phyloP scores from a whole-genome alignment of 805 yeast species.

The Pichia paraexigua region DNA sequence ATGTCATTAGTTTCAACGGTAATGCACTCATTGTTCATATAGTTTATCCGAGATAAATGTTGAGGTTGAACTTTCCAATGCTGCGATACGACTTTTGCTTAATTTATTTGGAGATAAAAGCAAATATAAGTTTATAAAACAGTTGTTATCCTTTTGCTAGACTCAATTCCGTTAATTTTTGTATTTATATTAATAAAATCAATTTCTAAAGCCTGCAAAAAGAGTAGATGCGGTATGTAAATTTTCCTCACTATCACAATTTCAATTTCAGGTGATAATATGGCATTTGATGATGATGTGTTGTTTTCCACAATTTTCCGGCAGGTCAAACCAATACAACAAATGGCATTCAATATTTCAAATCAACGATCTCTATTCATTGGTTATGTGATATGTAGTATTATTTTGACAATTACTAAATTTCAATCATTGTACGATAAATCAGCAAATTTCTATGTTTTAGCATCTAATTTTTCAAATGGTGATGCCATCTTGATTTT shows the following conservation, averaged over 20 bases:
- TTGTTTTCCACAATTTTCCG: neutral
- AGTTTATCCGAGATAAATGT: neutral
- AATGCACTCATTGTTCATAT: slow-evolving; percentile 54
- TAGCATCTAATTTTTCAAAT: slow-evolving; percentile 42
- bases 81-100: too few species aligned
- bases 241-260: neutral
- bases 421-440: slow-evolving; percentile 31
- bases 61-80: too few species aligned
- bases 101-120: too few species aligned
- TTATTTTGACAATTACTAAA: slow-evolving; percentile 29
- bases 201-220: too few species aligned
- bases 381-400: slow-evolving; percentile 25
- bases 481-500: slow-evolving; percentile 38
- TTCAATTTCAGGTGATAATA: neutral
- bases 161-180: too few species aligned
- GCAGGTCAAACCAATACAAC: neutral
- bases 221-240: too few species aligned
- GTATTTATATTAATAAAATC: too few species aligned
- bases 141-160: too few species aligned
- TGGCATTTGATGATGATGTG: neutral
- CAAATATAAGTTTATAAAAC: too few species aligned
- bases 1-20: slow-evolving; percentile 64
- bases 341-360: neutral
- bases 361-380: slow-evolving; percentile 9
- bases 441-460: slow-evolving; percentile 44